Percentiles rank a stretch among this genome's conserved stretches.
Evolutionary conservation across 139 green algal species (phyloP).

Genomic region (Chlorella vulgaris): DNA sequence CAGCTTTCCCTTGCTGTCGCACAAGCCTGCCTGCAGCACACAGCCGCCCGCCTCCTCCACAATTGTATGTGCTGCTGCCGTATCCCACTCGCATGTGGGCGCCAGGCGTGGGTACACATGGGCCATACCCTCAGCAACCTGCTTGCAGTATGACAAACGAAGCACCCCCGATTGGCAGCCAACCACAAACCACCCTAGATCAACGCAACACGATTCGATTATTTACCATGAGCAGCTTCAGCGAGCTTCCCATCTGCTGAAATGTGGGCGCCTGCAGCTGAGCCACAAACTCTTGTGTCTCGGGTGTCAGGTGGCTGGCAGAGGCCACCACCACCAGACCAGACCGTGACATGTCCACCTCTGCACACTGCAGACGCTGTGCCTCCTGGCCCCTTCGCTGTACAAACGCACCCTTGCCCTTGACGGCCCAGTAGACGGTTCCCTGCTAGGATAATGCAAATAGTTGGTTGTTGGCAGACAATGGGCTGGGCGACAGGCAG

Average conservation of each 20-base stretch:
- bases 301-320: conserved; percentile 61
- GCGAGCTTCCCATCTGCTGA: conserved; percentile 71
- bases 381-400: conserved; percentile 32
- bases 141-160: not conserved
- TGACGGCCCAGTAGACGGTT: conserved; percentile 73
- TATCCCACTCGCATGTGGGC: conserved; percentile 87
- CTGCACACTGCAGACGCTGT: conserved; percentile 39
- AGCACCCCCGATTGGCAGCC: no score
- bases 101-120: conserved; percentile 83
- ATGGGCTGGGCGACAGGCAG: no score
- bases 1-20: conserved; percentile 72
- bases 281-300: conserved; percentile 77
- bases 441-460: no score
- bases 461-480: no score
- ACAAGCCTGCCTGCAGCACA: conserved; percentile 78
- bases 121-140: conserved; percentile 75
- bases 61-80: conserved; percentile 82
- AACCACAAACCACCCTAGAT: no score
- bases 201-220: not conserved
- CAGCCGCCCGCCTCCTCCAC: conserved; percentile 82
- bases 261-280: conserved; percentile 72
- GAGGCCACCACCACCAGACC: conserved; percentile 66
- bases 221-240: conserved; percentile 83
- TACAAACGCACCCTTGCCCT: conserved; percentile 77
- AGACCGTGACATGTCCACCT: conserved; percentile 48